A percentile compares a stretch with the other conserved stretches of the same genome.
Evolutionary conservation across 176 grass and related monocot genomes (phyloP).

Genomic region (Carex kokanica): DNA sequence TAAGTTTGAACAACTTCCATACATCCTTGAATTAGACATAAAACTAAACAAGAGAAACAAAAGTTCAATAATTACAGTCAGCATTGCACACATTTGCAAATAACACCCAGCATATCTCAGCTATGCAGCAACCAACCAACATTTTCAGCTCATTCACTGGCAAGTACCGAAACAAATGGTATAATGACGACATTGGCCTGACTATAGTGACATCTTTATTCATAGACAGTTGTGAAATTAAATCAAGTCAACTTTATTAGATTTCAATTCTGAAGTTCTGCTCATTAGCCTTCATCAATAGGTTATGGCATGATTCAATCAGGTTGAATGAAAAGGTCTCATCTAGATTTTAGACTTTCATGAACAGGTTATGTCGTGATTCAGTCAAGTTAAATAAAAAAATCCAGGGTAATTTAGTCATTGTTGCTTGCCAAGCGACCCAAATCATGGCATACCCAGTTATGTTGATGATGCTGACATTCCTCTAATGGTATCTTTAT

Average conservation of each 20-base stretch:
- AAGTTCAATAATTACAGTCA: not conserved
- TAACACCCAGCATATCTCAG: not conserved
- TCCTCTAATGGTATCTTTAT: not conserved
- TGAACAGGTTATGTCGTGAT: not conserved
- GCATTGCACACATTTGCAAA: not conserved
- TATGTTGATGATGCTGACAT: not conserved
- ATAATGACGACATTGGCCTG: not conserved
- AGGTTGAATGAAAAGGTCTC: not conserved
- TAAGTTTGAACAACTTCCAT: not conserved
- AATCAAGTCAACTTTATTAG: not conserved
- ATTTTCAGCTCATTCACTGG: not conserved
- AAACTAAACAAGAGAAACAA: not conserved
- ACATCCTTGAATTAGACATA: not conserved
- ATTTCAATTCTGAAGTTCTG: not conserved
- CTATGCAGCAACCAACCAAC: not conserved
- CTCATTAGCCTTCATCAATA: constrained; percentile 5
- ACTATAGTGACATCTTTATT: not conserved
- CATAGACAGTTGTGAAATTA: not conserved
- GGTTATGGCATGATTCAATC: not conserved
- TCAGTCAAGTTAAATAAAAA: not conserved
- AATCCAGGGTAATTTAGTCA: not conserved
- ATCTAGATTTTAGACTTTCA: not conserved
- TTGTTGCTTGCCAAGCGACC: not conserved
- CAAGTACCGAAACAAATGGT: not conserved
- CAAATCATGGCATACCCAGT: too few species aligned